Base-by-base conservation (phyloP, 1,284 basidiomycete genomes). In the Puccinia triticina region DNA sequence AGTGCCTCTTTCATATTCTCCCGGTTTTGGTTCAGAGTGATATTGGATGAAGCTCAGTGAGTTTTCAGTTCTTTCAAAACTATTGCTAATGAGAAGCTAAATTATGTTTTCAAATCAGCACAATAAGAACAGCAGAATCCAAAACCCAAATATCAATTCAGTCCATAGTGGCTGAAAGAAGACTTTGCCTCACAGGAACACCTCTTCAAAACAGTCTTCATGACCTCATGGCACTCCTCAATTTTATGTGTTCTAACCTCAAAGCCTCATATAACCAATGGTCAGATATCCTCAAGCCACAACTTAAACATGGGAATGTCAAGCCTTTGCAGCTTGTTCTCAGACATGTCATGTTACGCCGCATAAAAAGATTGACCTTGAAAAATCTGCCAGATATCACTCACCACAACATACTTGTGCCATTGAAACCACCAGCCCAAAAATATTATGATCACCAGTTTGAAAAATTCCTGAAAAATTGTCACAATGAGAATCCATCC, bases 201-300 rank as follows among this genome's bases (percentile, higher is more conserved):
- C 97, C 97, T 0, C 94, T 99, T 59, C 97, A 99, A 88, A 99
- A 99, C 90, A 96, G 96, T 87, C 91, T 99, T 82, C 96, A 99
- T 88, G 97, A 99, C 86, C 92, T 99, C 71, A 98, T 93, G 88
- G 95, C 97, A 0, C 89, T 99, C 82, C 92, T 99, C 89, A 96
- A 96, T 87, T 99, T 99, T 88, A 89, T 99, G 71, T 93, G 95
- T 14, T 88, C 98, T 82, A 90, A 92, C 53, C 97, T 50, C 8
- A 43, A 43, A 46, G 48, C 21, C 12, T 23, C 67, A 26, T 48
- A 46, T 23, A 43, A 71, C 23, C 11, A 71, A 10, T 71, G 67
- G 67, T 7, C 46, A n/a, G 40, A 46, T 26, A 71, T 71, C 23
- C 67, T 71, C 18, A 50, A 46, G 21, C 67, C 67, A 1, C 21